Base-by-base conservation (phyloP, 2,329 filamentous ascomycete genomes). In the Fonsecaea multimorphosa region DNA sequence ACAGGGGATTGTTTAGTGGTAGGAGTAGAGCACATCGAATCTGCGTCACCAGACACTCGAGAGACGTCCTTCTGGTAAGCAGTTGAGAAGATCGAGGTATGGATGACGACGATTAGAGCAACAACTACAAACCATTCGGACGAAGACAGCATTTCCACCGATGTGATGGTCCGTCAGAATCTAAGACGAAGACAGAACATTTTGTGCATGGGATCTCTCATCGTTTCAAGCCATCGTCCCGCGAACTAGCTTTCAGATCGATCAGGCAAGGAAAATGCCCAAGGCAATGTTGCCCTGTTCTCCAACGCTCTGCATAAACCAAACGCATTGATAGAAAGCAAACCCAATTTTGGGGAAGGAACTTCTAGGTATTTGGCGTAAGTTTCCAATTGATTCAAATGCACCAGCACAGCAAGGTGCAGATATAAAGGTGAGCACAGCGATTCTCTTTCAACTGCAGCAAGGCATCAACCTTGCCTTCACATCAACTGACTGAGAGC, bases 301-400 rank as follows among this genome's bases (percentile, higher is more conserved):
- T 66, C 69, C 71, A 72, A 64, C 38, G 56, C 63, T 55, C 67
- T 67, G 67, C 70, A 63, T 63, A 67, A 68, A 64, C n/a, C 65
- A 68, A 63, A 49, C 34, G 68, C 36, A 62, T 55, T 72, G 71
- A 70, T 70, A 70, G 72, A 73, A 71, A 72, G 67, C 4, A 3
- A n/a, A 5, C 8, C 4, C n/a, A 11, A n/a, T n/a, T 19, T 8
- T 40, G 14, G 9, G n/a, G 38, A 40, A n/a, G 36, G 4, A n/a
- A 6, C 5, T 40, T 5, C n/a, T 40, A 3, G 4, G 38, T 40
- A n/a, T 40, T n/a, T 12, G 38, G 38, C n/a, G 38, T n/a, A 40
- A n/a, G n/a, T 12, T 16, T 40, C 38, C 38, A 19, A 19, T 5
- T n/a, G 38, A 3, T 11, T 19, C 14, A n/a, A 40, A 6, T n/a